A percentile compares a stretch with the other conserved stretches of the same genome.
phyloP scores from a whole-genome alignment of 73 alveolate genomes.

The Paramecium octaurelia region DNA sequence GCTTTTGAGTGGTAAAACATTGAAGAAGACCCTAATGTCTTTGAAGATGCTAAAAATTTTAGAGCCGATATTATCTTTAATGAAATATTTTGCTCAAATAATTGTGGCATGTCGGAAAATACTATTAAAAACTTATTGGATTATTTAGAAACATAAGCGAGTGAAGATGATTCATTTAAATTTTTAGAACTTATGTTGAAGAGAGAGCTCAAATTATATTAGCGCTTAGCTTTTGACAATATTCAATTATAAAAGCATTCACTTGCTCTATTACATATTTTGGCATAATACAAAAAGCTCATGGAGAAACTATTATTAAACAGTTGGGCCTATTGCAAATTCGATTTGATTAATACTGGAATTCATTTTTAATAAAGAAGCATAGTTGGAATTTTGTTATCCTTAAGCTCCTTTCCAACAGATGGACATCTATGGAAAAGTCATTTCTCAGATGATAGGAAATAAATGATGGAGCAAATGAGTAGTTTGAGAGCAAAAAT shows the following conservation, averaged over 20 bases:
- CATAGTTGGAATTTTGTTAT: not conserved
- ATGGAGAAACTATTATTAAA: not conserved
- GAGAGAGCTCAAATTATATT: not conserved
- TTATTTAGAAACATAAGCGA: not conserved
- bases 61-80: not conserved
- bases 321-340: slow-evolving; percentile 15
- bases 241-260: not conserved
- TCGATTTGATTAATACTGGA: not conserved
- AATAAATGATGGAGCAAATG: not conserved
- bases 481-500: not conserved
- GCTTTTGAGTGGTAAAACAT: not conserved
- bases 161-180: not conserved
- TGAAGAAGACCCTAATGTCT: not conserved
- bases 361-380: not conserved
- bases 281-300: not conserved
- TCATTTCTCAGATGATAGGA: not conserved
- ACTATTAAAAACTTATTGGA: not conserved
- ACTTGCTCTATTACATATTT: not conserved
- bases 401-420: not conserved
- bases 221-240: not conserved
- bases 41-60: not conserved
- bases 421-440: not conserved
- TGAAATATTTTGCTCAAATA: not conserved
- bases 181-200: not conserved
- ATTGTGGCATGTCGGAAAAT: not conserved